Conservation (phyloP, 2,329 filamentous ascomycete genomes). For the Neurospora sp. region DNA sequence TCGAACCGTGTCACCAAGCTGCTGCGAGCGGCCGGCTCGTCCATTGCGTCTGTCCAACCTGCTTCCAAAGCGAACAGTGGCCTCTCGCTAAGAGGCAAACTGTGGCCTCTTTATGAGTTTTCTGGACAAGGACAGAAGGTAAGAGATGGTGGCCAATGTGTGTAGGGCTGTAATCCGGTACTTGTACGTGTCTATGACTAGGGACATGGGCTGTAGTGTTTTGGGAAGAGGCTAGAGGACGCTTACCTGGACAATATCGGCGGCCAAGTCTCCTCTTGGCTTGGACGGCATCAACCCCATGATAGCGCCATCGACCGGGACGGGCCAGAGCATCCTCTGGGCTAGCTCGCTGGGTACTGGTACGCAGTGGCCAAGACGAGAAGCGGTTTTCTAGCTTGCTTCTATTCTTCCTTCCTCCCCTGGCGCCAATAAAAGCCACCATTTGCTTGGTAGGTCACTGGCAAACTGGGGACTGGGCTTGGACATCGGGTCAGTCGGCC, state of each 20-base stretch:
- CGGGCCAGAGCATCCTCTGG: not conserved
- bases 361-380: not conserved
- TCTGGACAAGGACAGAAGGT: not conserved
- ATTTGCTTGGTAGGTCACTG: not conserved
- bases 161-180: not conserved
- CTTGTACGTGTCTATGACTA: not conserved
- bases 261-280: not conserved
- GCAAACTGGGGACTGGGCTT: not conserved
- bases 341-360: not conserved
- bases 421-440: not conserved
- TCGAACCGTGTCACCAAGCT: not conserved
- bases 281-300: not conserved
- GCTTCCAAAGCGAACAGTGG: not conserved
- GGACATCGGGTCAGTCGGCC: not conserved
- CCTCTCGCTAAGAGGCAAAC: not conserved
- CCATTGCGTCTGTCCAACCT: conserved; percentile 2
- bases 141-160: not conserved
- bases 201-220: not conserved
- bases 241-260: not conserved
- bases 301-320: not conserved
- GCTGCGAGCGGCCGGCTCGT: not conserved
- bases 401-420: not conserved
- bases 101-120: not conserved
- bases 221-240: not conserved
- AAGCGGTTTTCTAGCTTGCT: not conserved